These are phyloP conservation scores for Xylaria hypoxylon DNA, from an alignment of 2,329 filamentous ascomycete species.

Conservation along the genomic window DNA sequence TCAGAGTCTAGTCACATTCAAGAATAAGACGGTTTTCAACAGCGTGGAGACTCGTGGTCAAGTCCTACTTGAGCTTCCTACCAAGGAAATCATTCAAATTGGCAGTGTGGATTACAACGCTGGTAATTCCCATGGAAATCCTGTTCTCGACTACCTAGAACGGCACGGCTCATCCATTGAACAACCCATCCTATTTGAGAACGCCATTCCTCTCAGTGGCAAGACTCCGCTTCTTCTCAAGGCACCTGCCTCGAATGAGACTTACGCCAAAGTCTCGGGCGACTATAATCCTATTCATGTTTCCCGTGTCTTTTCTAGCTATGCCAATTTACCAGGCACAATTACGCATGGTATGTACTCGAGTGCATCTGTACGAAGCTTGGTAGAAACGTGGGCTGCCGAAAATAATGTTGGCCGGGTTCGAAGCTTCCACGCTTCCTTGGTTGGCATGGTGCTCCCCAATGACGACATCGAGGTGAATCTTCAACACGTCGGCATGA, in stretches of 20 bases:
- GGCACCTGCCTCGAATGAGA: constrained; percentile 96
- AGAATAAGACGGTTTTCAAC: constrained; percentile 93
- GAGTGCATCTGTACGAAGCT: constrained; percentile 91
- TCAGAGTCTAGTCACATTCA: constrained; percentile 90
- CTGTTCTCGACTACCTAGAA: constrained; percentile 94
- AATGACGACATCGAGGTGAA: constrained; percentile 96
- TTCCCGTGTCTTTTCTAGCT: constrained; percentile 94
- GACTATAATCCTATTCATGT: constrained; percentile 99
- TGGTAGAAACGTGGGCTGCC: constrained; percentile 98
- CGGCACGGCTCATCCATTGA: constrained; percentile 92
- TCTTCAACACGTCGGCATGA: constrained; percentile 97
- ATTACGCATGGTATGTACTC: constrained; percentile 99
- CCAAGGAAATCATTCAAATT: constrained; percentile 96
- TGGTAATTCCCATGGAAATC: constrained; percentile 91
- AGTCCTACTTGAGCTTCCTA: constrained; percentile 92
- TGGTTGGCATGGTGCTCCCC: constrained; percentile 98
- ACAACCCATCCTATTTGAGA: constrained; percentile 96
- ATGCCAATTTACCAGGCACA: constrained; percentile 93
- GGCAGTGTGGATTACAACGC: constrained; percentile 97
- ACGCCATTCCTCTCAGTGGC: constrained; percentile 93
- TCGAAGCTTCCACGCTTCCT: constrained; percentile 93
- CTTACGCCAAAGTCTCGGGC: constrained; percentile 95
- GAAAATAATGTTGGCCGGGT: constrained; percentile 99
- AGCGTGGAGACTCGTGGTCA: constrained; percentile 92
- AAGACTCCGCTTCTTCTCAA: constrained; percentile 89